Conservation (phyloP, 2,329 filamentous ascomycete species). For the Piedraia hortae region DNA sequence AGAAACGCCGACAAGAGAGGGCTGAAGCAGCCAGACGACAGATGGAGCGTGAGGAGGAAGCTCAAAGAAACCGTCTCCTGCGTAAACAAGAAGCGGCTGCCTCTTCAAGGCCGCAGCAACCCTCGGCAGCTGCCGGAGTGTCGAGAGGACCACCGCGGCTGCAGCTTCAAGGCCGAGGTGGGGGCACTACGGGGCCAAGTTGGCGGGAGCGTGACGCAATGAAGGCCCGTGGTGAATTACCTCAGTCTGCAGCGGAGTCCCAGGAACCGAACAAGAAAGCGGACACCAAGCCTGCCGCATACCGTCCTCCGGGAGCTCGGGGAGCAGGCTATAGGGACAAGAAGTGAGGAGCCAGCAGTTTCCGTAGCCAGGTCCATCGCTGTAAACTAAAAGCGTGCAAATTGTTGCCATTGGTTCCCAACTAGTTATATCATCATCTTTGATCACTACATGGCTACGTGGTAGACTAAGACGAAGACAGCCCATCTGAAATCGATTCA, state of each 20-base stretch:
- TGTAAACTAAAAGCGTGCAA: too few species aligned
- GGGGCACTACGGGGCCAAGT: constrained; percentile 32
- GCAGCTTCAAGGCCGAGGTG: constrained; percentile 27
- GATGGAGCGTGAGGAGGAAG: constrained; percentile 50
- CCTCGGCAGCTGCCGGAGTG: constrained; percentile 18
- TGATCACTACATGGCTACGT: too few species aligned
- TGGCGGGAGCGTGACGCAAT: constrained; percentile 48
- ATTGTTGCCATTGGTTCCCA: too few species aligned
- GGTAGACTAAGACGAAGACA: too few species aligned
- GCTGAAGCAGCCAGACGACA: constrained; percentile 12
- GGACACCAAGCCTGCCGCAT: too few species aligned
- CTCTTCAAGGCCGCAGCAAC: constrained; percentile 13
- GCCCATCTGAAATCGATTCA: too few species aligned
- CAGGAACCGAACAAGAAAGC: too few species aligned
- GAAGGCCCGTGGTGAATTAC: constrained; percentile 11
- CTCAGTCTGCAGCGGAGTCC: constrained; percentile 1
- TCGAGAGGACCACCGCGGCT: constrained; percentile 37
- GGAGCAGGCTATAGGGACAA: too few species aligned
- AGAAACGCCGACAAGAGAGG: constrained; percentile 34
- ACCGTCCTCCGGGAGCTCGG: too few species aligned
- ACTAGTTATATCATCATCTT: too few species aligned
- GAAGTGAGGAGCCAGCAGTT: too few species aligned
- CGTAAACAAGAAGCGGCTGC: constrained; percentile 18
- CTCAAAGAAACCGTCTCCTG: constrained; percentile 45
- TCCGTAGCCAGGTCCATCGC: constrained; percentile 8